A percentile compares a stretch with the other conserved stretches of the same genome.
Evolutionary conservation across 495 filamentous ascomycete species (phyloP).

Genomic region (Penicillium dipodomyicola): DNA sequence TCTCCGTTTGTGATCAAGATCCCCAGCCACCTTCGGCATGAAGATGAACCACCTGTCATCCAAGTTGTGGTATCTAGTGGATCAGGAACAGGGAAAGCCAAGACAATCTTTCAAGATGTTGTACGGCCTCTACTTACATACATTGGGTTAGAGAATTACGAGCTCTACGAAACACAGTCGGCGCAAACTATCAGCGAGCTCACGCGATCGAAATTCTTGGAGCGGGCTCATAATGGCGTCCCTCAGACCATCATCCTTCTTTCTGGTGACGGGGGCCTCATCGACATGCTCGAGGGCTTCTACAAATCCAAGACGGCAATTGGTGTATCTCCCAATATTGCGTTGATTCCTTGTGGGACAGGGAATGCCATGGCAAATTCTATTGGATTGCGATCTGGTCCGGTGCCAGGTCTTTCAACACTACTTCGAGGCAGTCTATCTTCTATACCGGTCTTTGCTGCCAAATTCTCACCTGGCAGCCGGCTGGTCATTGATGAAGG

Average conservation of each 20-base stretch:
- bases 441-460: slow-evolving; percentile 51
- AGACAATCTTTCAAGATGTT: slow-evolving; percentile 52
- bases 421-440: slow-evolving; percentile 53
- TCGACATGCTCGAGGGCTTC: slow-evolving; percentile 72
- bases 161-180: slow-evolving; percentile 57
- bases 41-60: slow-evolving; percentile 29
- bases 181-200: slow-evolving; percentile 60
- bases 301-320: slow-evolving; percentile 27
- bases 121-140: slow-evolving; percentile 56
- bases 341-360: slow-evolving; percentile 74
- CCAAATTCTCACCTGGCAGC: slow-evolving; percentile 65
- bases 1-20: slow-evolving; percentile 22
- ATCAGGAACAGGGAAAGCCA: slow-evolving; percentile 67
- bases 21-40: slow-evolving; percentile 27
- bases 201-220: slow-evolving; percentile 46
- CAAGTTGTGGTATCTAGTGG: slow-evolving; percentile 70
- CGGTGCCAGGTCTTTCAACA: slow-evolving; percentile 28
- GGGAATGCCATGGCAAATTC: slow-evolving; percentile 87
- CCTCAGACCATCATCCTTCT: slow-evolving; percentile 68
- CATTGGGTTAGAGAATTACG: slow-evolving; percentile 42
- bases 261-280: slow-evolving; percentile 80
- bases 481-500: slow-evolving; percentile 40
- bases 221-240: slow-evolving; percentile 44
- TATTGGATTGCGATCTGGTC: slow-evolving; percentile 35
- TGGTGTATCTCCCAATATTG: slow-evolving; percentile 50